Base-by-base conservation (phyloP, 495 filamentous ascomycete genomes). In the Glonium stellatum region DNA sequence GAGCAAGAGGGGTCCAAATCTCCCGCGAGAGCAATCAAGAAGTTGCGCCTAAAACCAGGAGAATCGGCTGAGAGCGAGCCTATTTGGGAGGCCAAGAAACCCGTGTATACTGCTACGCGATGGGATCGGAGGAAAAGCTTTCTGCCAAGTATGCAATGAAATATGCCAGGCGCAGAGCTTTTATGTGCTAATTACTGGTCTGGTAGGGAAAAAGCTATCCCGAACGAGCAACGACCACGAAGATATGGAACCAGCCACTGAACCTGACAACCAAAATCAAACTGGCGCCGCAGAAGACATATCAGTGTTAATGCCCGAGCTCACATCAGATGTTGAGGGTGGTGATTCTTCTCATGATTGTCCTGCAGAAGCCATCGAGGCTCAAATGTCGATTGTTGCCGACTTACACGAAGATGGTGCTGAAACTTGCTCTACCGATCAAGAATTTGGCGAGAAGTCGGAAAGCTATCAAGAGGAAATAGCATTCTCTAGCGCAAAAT, bases 51-150 rank as follows among this genome's bases (percentile, higher is more conserved):
- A 15, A 37, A 42, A 18, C 18, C 8, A n/a, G 36, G 31, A 5
- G 52, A 55, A 1, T 19, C 34, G 15, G 34, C 5, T 8, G 52
- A 37, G n/a, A 42, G 18, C 34, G 23, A 5, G 5, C 25, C 34
- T n/a, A 37, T 31, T 27, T 11, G 34, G 42, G 51, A 61, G 12
- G 55, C 25, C 39, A 60, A 59, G 42, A 47, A 9, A 15, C 57
- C 54, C 37, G 41, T 55, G n/a, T 60, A 47, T 35, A 63, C 55
- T 22, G 61, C 48, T 12, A 68, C 59, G 49, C 58, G 62, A 10
- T 68, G 48, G 41, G 65, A 68, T 55, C 58, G 65, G 8, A 56
- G 65, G 51, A 61, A 59, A 39, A 67, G 61, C 44, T 57, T 50
- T 9, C 61, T 67, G 4, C 57, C 61, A 39, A 58, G 65, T 67